These are phyloP conservation scores for Chaetomium tenue DNA, from an alignment of 495 filamentous ascomycete species.

Conservation along the genomic window DNA sequence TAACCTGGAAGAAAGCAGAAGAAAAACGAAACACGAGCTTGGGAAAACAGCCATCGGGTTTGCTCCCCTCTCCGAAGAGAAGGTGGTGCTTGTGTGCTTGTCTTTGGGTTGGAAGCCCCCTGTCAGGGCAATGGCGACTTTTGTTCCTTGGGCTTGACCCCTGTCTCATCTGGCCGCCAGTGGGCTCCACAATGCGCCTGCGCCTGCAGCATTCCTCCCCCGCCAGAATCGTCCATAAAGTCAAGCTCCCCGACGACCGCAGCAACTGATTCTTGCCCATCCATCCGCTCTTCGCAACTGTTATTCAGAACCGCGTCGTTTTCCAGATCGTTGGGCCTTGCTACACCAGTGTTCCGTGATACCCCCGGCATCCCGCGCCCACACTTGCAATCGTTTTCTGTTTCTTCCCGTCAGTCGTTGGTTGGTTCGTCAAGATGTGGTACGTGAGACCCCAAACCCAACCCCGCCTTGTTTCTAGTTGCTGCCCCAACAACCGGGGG, in stretches of 20 bases:
- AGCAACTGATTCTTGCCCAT: constrained; percentile 14
- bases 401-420: constrained; percentile 29
- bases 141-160: constrained; percentile 14
- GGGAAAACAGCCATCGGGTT: neutral
- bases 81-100: neutral
- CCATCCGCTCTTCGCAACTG: constrained; percentile 16
- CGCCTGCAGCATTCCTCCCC: constrained; percentile 24
- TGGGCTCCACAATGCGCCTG: constrained; percentile 20
- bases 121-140: constrained; percentile 18
- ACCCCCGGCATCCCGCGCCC: constrained; percentile 14
- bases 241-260: constrained; percentile 25
- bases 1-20: neutral
- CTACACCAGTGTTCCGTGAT: constrained; percentile 8
- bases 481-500: neutral
- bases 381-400: constrained; percentile 10
- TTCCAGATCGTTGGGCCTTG: constrained; percentile 10
- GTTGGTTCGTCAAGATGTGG: constrained; percentile 38
- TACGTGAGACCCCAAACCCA: constrained; percentile 26
- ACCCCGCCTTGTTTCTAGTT: constrained; percentile 19
- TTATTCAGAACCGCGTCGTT: constrained; percentile 5
- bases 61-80: constrained; percentile 11
- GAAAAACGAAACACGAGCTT: neutral
- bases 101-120: neutral
- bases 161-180: constrained; percentile 16
- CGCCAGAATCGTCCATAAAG: constrained; percentile 25